Percentiles rank a stretch among this genome's conserved stretches.
Evolutionary conservation across 352 stramenopile genomes (phyloP).

Genomic region (Phytopythium vexans): DNA sequence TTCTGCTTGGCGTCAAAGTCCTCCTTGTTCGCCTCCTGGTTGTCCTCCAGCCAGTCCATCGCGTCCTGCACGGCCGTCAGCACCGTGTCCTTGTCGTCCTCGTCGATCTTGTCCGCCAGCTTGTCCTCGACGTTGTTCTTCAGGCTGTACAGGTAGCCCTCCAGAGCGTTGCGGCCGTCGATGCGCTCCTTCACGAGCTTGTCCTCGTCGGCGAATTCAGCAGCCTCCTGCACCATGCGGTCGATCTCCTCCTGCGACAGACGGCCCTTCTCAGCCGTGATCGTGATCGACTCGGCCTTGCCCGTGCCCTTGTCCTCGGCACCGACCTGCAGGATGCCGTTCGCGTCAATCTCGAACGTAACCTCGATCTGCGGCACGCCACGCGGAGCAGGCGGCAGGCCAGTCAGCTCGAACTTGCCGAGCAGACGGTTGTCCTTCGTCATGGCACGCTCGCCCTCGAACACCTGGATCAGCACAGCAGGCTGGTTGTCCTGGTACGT

Average conservation of each 20-base stretch:
- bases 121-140: conserved; percentile 95
- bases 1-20: conserved; percentile 98
- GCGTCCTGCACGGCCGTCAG: conserved; percentile 95
- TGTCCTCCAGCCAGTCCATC: conserved; percentile 99
- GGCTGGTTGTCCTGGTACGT: conserved; percentile 99
- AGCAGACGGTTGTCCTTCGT: conserved; percentile 99
- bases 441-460: conserved; percentile 99
- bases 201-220: conserved; percentile 98
- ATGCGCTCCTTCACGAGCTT: conserved; percentile 97
- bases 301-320: conserved; percentile 99
- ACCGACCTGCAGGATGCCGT: conserved; percentile 98
- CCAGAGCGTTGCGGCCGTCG: conserved; percentile 95
- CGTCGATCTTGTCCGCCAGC: conserved; percentile 94
- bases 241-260: conserved; percentile 99
- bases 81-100: conserved; percentile 91
- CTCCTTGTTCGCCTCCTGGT: conserved; percentile 97
- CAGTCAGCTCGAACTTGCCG: conserved; percentile 99
- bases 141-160: conserved; percentile 96
- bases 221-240: conserved; percentile 98
- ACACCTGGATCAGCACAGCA: conserved; percentile 89
- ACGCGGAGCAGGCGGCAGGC: conserved; percentile 96
- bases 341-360: conserved; percentile 99
- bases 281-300: conserved; percentile 98
- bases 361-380: conserved; percentile 99
- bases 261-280: conserved; percentile 98